Evolutionary conservation across 192 early-diverging fungal genomes (phyloP), one percentile per base, ranked within the genome.

Genomic region (Funneliformis geosporum): DNA sequence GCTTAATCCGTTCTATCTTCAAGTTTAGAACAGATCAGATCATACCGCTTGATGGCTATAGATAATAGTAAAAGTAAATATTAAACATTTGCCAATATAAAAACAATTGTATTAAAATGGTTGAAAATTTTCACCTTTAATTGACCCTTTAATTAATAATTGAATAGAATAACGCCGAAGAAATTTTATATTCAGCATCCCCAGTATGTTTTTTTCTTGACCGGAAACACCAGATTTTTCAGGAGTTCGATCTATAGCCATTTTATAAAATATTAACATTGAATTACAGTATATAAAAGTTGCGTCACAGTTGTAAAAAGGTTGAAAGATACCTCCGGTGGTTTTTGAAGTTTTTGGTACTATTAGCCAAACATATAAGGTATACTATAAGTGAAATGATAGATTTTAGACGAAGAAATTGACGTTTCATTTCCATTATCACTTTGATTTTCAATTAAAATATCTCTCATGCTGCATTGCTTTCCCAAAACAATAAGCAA

Each of bases 131-230:
- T 55, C 84, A 92, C 87, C 69, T 87, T 76, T 25, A 92, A 87
- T 62, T 84, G 85, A n/a, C 79, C 79, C 11, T 65, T 27, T 5
- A 76, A 81, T 9, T 91, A 68, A 67, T 83, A 84, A 73, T 94
- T 94, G 10, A 81, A 82, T 25, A 94, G n/a, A n/a, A n/a, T n/a
- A n/a, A 62, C 3, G 85, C 82, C 10, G 90, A 90, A 38, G 88
- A 83, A 18, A 93, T 75, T 65, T 88, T 89, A 69, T 90, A 89
- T 1, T 81, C 82, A 18, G 91, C 87, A 65, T 94, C 91, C 47
- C n/a, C n/a, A 92, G 82, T 25, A 91, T 89, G n/a, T n/a, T n/a
- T 44, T 72, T 88, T 75, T 93, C 92, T 68, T 89, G 85, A 25
- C 85, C 86, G 38, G 79, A 82, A 40, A 84, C 83, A 8, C 84